These are phyloP conservation scores for Ogataea hybrid DNA, from an alignment of 1,139 yeast genomes.

Conservation along the genomic window DNA sequence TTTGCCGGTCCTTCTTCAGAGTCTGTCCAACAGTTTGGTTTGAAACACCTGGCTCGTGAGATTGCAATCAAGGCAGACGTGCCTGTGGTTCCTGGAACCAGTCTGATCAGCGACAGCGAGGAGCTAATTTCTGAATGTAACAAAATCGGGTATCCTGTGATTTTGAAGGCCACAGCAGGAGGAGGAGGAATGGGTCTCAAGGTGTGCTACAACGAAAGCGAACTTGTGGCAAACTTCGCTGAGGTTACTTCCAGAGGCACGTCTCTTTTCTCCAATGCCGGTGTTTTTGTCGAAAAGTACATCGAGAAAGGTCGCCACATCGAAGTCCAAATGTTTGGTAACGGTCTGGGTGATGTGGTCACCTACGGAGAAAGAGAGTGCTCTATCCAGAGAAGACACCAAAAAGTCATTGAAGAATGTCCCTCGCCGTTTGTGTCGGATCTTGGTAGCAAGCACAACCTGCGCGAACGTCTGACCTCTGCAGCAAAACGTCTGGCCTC, in stretches of 20 bases:
- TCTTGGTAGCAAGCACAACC: slow-evolving; percentile 13
- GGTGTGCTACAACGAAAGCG: slow-evolving; percentile 36
- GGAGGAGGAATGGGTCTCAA: slow-evolving; percentile 55
- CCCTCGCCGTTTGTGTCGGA: slow-evolving; percentile 38
- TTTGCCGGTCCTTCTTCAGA: slow-evolving; percentile 48
- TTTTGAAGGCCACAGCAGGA: slow-evolving; percentile 50
- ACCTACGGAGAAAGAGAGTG: slow-evolving; percentile 49
- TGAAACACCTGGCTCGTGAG: slow-evolving; percentile 37
- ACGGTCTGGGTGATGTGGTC: slow-evolving; percentile 42
- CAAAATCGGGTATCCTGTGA: slow-evolving; percentile 44
- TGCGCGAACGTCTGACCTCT: slow-evolving; percentile 29
- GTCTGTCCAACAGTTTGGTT: slow-evolving; percentile 36
- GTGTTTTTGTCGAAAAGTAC: slow-evolving; percentile 45
- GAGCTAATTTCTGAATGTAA: slow-evolving; percentile 36
- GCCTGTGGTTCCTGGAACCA: slow-evolving; percentile 50
- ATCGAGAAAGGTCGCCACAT: slow-evolving; percentile 44
- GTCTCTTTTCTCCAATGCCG: slow-evolving; percentile 42
- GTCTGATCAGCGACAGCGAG: slow-evolving; percentile 36
- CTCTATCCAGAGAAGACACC: slow-evolving; percentile 48
- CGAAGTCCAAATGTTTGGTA: slow-evolving; percentile 47
- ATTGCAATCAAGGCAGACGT: slow-evolving; percentile 36
- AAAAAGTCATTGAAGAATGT: slow-evolving; percentile 48
- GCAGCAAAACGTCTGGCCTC: slow-evolving; percentile 34
- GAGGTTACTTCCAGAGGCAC: slow-evolving; percentile 44
- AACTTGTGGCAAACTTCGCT: slow-evolving; percentile 35